Evolutionary conservation across 805 yeast species (phyloP), one percentile per base, ranked within the genome.

Genomic region (Candida morakotiae): DNA sequence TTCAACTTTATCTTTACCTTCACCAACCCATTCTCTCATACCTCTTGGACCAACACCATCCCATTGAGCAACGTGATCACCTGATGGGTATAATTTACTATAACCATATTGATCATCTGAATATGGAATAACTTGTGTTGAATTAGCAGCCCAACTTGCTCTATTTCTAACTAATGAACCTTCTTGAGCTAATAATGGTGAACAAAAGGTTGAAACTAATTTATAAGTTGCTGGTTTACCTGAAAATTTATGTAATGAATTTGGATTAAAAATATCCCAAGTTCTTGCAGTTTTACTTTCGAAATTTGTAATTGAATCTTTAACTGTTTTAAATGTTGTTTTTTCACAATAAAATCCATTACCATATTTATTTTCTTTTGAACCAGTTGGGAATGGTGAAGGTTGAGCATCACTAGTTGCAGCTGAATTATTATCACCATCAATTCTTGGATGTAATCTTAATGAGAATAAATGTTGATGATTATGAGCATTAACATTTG

Each of bases 381-480:
- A 75, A 6, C 88, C 89, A 33, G 76, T 65, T 39, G 81, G 79
- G 44, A 56, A 60, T 28, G 80, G 79, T 31, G 82, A 73, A 2
- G 81, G 62, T 32, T 62, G 58, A 37, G 84, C 88, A 55, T 84
- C 91, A 28, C 76, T 67, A 41, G 70, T 71, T 27, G 83, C 83
- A 38, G 80, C 83, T 36, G 89, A 80, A 68, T 84, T 85, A 48
- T 77, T 77, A 45, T 79, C 84, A 52, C 93, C 93, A 48, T 84
- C 93, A 44, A 84, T 65, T 70, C 87, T 75, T 48, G 94, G 91
- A 56, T 85, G 85, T 47, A 84, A 57, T 69, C 94, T 75, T 48
- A 84, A 69, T 14, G 87, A 75, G 61, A 84, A 84, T 65, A 84
- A 63, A 65, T 84, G 93, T 71, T 85, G 94, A 64, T 84, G 94